Evolutionary conservation across 805 yeast species (phyloP).

Genomic region (Teunomyces kruisii): DNA sequence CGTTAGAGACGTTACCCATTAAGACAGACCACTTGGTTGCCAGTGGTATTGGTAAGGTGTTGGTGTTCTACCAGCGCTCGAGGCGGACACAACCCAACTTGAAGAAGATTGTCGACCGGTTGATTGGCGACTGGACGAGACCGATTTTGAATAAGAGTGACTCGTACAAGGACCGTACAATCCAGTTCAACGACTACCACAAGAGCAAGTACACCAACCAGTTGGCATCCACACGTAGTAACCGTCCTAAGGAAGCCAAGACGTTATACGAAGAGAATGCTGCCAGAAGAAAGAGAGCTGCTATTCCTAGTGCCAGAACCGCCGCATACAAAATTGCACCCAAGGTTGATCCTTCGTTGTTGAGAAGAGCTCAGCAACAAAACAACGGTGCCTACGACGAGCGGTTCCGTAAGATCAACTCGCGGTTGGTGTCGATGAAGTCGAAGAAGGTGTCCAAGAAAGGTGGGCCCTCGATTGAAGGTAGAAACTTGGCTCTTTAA

Average conservation of each 20-base stretch:
- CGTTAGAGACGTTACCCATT: slow-evolving; percentile 78
- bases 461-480: slow-evolving; percentile 80
- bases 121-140: slow-evolving; percentile 97
- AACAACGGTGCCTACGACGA: slow-evolving; percentile 63
- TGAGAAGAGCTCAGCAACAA: slow-evolving; percentile 43
- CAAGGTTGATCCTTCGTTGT: slow-evolving; percentile 54
- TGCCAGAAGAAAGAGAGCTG: slow-evolving; percentile 89
- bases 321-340: slow-evolving; percentile 92
- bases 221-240: slow-evolving; percentile 31
- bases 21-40: slow-evolving; percentile 95
- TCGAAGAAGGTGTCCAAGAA: slow-evolving; percentile 52
- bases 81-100: slow-evolving; percentile 84
- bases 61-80: slow-evolving; percentile 89
- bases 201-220: slow-evolving; percentile 50
- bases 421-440: slow-evolving; percentile 49
- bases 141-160: slow-evolving; percentile 96
- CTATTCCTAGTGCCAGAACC: slow-evolving; percentile 89
- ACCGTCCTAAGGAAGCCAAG: slow-evolving; percentile 41
- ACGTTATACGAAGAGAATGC: slow-evolving; percentile 87
- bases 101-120: slow-evolving; percentile 84
- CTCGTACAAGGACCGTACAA: slow-evolving; percentile 84
- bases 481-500: slow-evolving; percentile 51
- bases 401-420: slow-evolving; percentile 75
- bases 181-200: slow-evolving; percentile 68
- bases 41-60: slow-evolving; percentile 89